Conservation (phyloP, 768 basidiomycete genomes). For the Lentinula sp. region DNA sequence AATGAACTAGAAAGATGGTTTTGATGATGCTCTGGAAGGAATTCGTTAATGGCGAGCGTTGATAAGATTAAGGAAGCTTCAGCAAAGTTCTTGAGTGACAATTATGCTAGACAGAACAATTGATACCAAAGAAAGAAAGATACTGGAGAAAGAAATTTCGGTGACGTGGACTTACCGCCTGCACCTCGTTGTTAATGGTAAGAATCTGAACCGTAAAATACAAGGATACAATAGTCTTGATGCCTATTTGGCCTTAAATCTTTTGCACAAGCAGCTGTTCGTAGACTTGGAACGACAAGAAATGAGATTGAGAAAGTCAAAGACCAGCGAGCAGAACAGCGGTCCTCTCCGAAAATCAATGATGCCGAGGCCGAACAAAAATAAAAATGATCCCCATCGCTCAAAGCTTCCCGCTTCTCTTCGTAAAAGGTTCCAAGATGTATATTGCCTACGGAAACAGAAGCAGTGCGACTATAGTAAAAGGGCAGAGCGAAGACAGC, state of each 20-base stretch:
- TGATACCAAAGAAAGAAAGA: no score
- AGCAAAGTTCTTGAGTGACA: not conserved
- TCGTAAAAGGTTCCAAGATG: not conserved
- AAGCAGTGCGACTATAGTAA: constrained; percentile 5
- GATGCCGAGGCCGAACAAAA: not conserved
- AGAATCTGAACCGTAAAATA: not conserved
- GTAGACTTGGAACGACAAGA: not conserved
- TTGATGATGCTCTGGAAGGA: not conserved
- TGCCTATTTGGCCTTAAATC: not conserved
- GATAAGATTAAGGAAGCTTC: not conserved
- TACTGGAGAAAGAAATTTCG: not conserved
- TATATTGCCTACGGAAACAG: constrained; percentile 5
- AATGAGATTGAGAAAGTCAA: not conserved
- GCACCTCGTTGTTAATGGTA: not conserved
- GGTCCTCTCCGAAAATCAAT: not conserved
- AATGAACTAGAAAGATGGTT: not conserved
- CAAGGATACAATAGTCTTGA: not conserved
- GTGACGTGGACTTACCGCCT: constrained; percentile 1
- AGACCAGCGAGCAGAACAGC: not conserved
- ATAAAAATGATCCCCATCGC: not conserved
- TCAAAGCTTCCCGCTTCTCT: not conserved
- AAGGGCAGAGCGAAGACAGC: not conserved
- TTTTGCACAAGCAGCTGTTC: not conserved
- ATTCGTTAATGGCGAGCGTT: not conserved
- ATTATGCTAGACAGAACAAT: not conserved